Evolutionary conservation across 805 yeast species (phyloP).

Genomic region (Wickerhamiella occidentalis): DNA sequence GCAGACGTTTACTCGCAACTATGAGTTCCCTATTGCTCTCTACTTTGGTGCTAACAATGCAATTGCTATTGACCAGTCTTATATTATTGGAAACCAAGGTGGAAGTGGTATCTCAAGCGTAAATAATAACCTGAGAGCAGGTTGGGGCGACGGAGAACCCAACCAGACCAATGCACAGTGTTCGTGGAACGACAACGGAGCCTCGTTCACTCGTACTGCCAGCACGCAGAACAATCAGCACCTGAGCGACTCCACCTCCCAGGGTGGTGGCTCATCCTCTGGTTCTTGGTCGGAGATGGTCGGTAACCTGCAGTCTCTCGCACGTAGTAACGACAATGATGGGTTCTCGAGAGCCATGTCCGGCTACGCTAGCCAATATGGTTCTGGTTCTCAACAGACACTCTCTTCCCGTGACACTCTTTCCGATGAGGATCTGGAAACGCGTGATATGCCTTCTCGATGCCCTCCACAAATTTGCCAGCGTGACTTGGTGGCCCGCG

Average conservation of each 20-base stretch:
- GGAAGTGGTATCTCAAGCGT: background rate
- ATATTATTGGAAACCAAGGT: slow-evolving; percentile 3
- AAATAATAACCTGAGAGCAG: slow-evolving; percentile 1
- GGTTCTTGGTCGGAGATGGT: background rate
- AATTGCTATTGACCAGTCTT: slow-evolving; percentile 6
- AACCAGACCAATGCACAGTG: background rate
- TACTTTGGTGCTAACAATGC: background rate
- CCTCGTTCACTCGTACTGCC: background rate
- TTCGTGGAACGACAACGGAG: slow-evolving; percentile 3
- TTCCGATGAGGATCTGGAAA: background rate
- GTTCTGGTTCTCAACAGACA: background rate
- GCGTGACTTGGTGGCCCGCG: background rate
- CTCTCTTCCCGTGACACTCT: background rate
- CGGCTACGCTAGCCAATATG: background rate
- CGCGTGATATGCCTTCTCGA: background rate
- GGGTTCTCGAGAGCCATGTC: slow-evolving; percentile 1
- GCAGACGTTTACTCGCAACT: background rate
- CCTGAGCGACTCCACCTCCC: background rate
- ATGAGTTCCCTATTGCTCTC: slow-evolving; percentile 5
- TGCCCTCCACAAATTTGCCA: background rate
- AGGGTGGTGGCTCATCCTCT: background rate
- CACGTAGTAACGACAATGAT: background rate
- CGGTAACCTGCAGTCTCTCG: background rate
- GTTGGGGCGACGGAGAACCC: slow-evolving; percentile 5
- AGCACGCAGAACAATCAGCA: background rate